Conservation (phyloP, 305 asterid genomes). For the Caryopteris hybrid region DNA sequence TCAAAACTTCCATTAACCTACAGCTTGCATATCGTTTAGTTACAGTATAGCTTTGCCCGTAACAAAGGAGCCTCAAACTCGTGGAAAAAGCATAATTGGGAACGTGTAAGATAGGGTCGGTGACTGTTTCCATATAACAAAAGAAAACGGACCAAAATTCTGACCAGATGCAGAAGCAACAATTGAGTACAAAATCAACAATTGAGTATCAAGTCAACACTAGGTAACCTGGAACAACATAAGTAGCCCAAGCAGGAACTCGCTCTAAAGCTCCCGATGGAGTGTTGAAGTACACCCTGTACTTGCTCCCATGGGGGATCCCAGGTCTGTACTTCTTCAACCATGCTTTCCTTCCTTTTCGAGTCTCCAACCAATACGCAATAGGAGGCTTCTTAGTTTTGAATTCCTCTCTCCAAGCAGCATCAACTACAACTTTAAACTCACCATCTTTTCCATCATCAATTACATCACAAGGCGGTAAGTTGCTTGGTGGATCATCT, state of each 20-base stretch:
- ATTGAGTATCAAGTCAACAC: constrained; percentile 20
- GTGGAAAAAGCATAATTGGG: background rate
- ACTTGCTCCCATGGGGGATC: constrained; percentile 93
- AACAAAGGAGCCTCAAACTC: constrained; percentile 9
- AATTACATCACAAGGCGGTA: constrained; percentile 84
- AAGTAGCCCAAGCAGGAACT: constrained; percentile 99
- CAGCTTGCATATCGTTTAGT: constrained; percentile 5
- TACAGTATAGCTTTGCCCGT: constrained; percentile 1
- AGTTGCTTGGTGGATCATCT: constrained; percentile 88
- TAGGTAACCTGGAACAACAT: constrained; percentile 75
- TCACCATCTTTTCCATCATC: constrained; percentile 63
- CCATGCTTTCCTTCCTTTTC: constrained; percentile 98
- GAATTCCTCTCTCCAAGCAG: constrained; percentile 67
- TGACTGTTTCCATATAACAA: background rate
- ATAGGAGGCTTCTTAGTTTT: constrained; percentile 79
- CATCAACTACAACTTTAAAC: constrained; percentile 59
- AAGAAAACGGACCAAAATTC: constrained; percentile 14
- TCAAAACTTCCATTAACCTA: constrained; percentile 8
- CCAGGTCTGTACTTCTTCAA: constrained; percentile 78
- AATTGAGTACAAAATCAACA: constrained; percentile 21
- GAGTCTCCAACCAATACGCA: constrained; percentile 92
- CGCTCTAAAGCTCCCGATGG: constrained; percentile 92
- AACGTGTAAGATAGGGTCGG: background rate
- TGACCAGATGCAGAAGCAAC: constrained; percentile 18
- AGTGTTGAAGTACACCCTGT: constrained; percentile 87